Evolutionary conservation across 208 protist genomes (phyloP).

Genomic region (Leishmania turanica): DNA sequence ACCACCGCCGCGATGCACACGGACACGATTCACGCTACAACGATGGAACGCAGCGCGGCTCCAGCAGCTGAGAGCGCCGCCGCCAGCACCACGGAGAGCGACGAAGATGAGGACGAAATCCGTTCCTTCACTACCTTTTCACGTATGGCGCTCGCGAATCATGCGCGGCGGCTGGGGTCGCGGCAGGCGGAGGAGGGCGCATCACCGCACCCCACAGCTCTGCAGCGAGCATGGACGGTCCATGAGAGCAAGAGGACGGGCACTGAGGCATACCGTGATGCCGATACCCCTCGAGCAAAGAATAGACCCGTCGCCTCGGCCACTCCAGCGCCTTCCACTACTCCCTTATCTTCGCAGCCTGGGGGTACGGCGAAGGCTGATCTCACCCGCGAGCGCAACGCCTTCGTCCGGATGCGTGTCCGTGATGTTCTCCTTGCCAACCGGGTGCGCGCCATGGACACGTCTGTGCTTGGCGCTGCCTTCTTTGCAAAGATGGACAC

Average conservation of each 20-base stretch:
- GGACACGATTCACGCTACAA: neutral
- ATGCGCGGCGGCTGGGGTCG: neutral
- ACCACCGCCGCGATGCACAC: neutral
- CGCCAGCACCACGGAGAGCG: conserved; percentile 14
- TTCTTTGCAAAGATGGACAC: conserved; percentile 21
- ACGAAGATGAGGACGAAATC: conserved; percentile 15
- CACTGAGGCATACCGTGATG: neutral
- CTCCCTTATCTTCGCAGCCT: neutral
- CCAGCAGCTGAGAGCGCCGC: neutral
- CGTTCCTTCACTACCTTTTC: conserved; percentile 33
- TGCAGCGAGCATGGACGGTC: too few relatives aligned
- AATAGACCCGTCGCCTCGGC: neutral
- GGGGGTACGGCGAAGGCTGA: neutral
- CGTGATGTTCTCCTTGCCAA: conserved; percentile 46
- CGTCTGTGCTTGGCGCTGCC: conserved; percentile 17
- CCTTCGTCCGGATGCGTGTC: conserved; percentile 40
- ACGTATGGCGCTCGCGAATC: conserved; percentile 27
- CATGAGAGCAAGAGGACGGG: neutral
- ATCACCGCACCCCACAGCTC: neutral
- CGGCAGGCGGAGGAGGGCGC: neutral
- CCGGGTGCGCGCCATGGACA: conserved; percentile 19
- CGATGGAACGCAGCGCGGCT: neutral
- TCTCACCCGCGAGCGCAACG: neutral
- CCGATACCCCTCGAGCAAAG: neutral
- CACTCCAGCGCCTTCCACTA: neutral